Conservation (phyloP, 495 filamentous ascomycete genomes). For the Paragyromitra xinjiangensis region DNA sequence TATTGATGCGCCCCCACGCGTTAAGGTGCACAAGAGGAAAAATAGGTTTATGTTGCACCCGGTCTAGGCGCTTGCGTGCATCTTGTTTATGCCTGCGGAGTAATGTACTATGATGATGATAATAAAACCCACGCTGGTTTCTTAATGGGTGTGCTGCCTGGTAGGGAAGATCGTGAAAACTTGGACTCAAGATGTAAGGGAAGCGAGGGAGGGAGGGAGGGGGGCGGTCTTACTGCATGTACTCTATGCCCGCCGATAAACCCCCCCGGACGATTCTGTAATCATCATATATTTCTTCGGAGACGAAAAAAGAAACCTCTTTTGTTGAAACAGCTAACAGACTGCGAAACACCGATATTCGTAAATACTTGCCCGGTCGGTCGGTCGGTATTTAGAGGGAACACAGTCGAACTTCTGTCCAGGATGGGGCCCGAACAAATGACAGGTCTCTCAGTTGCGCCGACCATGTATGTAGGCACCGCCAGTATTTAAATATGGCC, state of each 20-base stretch:
- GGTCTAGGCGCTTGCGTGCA: conserved; percentile 44
- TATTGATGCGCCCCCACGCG: conserved; percentile 31
- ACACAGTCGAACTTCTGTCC: not conserved
- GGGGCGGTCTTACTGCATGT: conserved; percentile 8
- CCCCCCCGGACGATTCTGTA: conserved; percentile 14
- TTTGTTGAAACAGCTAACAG: conserved; percentile 26
- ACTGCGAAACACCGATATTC: conserved; percentile 29
- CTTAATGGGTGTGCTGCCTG: conserved; percentile 26
- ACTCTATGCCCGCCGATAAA: not conserved
- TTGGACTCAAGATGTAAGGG: conserved; percentile 15
- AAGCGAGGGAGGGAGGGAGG: not conserved
- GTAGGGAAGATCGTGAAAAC: conserved; percentile 36
- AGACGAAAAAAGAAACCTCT: conserved; percentile 9
- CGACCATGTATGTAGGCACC: conserved; percentile 22
- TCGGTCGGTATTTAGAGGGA: conserved; percentile 13
- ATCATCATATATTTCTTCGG: conserved; percentile 15
- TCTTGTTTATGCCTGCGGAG: conserved; percentile 17
- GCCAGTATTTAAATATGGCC: conserved; percentile 21
- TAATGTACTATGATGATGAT: conserved; percentile 39
- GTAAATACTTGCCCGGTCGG: conserved; percentile 10
- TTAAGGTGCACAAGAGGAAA: not conserved
- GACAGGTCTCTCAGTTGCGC: conserved; percentile 4
- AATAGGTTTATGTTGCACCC: conserved; percentile 40
- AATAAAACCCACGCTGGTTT: conserved; percentile 14
- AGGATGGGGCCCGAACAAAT: not conserved